Conservation (phyloP, 306 rosid genomes). For the Prosopis cineraria region DNA sequence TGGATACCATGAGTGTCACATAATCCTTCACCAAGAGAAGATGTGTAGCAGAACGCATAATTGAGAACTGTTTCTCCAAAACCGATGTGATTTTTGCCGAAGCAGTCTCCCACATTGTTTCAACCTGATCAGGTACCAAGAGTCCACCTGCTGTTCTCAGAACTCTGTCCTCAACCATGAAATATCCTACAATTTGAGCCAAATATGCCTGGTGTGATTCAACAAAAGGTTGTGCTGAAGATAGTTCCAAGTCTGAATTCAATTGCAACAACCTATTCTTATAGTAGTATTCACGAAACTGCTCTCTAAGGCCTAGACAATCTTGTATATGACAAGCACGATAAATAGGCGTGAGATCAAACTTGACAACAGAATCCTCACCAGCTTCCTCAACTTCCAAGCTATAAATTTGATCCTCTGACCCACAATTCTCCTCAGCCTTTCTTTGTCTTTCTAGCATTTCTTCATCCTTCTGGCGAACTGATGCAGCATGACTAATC, state of each 20-base stretch:
- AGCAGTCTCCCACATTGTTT: slow-evolving; percentile 88
- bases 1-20: slow-evolving; percentile 74
- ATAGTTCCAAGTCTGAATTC: slow-evolving; percentile 81
- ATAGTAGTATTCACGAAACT: slow-evolving; percentile 84
- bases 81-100: slow-evolving; percentile 62
- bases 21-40: slow-evolving; percentile 94
- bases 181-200: slow-evolving; percentile 90
- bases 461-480: slow-evolving; percentile 80
- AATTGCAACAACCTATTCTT: slow-evolving; percentile 83
- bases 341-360: slow-evolving; percentile 86
- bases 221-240: slow-evolving; percentile 75
- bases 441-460: slow-evolving; percentile 70
- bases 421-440: slow-evolving; percentile 62
- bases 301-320: slow-evolving; percentile 78
- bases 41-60: slow-evolving; percentile 72
- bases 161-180: slow-evolving; percentile 90
- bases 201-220: slow-evolving; percentile 79
- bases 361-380: slow-evolving; percentile 67
- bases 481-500: slow-evolving; percentile 67
- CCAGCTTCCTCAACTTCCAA: slow-evolving; percentile 76
- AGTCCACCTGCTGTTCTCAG: slow-evolving; percentile 79
- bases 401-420: slow-evolving; percentile 51
- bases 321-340: slow-evolving; percentile 91
- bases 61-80: slow-evolving; percentile 73
- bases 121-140: slow-evolving; percentile 67